Evolutionary conservation across 2,329 filamentous ascomycete genomes (phyloP), one percentile per base, ranked within the genome.

Genomic region (Fragosphaeria purpurea): DNA sequence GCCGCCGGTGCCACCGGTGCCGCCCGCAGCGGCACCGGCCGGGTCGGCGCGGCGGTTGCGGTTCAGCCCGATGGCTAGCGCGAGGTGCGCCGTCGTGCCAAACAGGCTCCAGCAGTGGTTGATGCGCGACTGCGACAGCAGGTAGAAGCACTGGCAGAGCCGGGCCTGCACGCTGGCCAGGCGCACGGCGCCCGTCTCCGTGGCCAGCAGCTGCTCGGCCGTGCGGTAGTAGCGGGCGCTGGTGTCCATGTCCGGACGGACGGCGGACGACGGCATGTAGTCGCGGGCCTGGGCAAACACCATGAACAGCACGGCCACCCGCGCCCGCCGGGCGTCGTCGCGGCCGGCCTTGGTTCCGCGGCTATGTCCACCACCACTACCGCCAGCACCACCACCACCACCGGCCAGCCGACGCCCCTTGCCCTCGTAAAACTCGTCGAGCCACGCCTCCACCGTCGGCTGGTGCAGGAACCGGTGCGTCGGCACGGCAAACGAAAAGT

Each of bases 101-200:
- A 74, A 74, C 0, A 69, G 60, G 42, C 62, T 71, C 71, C 71
- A 74, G 51, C 67, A 70, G 41, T 73, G 68, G 47, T 74, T 74
- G 55, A 74, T 64, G 3, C 71, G 68, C 4, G 70, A 73, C 6
- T 65, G 67, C 0, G 68, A 62, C 1, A 74, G 62, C 1, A 74
- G 62, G 48, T 70, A 74, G 34, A 67, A 68, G 37, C 69, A 70
- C 55, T 73, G 70, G 0, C 62, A 56, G 0, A 74, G 55, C 0
- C 68, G 63, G 4, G 69, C 69, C 53, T 72, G 70, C 0, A 70
- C 64, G 33, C 67, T 70, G 5, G 64, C 63, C 5, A 71, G 57
- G 4, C 65, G 60, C 8, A 69, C 63, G 3, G 61, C 61, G 1
- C 69, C 70, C 7, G 62, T 63, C 44, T 72, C 70, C 39, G 62